Conservation (phyloP, 1,284 basidiomycete genomes). For the Singerocomus rubriflavus region DNA sequence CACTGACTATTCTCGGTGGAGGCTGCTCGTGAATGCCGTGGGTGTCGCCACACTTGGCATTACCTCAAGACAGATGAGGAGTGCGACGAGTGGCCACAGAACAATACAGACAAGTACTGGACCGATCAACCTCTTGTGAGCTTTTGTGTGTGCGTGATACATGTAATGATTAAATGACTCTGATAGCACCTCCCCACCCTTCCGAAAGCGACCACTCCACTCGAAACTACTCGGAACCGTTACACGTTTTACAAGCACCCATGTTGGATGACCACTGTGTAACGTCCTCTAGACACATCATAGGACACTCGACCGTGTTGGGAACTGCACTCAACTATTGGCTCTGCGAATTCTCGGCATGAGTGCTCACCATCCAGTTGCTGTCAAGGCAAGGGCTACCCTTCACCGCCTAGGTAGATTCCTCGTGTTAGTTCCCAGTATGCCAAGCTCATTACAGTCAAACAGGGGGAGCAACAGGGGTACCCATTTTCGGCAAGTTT, state of each 20-base stretch:
- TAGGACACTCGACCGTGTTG: too few species aligned
- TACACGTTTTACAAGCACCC: conserved; percentile 82
- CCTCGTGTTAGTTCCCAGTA: not conserved
- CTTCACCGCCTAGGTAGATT: conserved; percentile 73
- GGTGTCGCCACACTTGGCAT: too few species aligned
- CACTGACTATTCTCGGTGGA: conserved; percentile 86
- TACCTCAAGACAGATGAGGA: conserved; percentile 73
- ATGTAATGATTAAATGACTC: not conserved
- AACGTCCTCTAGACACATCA: conserved; percentile 68
- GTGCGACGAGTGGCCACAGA: conserved; percentile 68
- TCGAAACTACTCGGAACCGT: conserved; percentile 83
- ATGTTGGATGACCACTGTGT: not conserved
- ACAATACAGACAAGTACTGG: conserved; percentile 82
- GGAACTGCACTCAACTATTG: conserved; percentile 94
- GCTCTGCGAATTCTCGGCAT: conserved; percentile 86
- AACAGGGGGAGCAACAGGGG: conserved; percentile 74
- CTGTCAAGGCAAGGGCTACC: conserved; percentile 71
- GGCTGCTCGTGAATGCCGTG: too few species aligned
- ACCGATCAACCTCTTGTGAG: conserved; percentile 75
- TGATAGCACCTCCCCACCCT: conserved; percentile 61
- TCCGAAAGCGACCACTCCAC: conserved; percentile 57
- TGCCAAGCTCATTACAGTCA: conserved; percentile 3
- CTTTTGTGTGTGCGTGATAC: conserved; percentile 9
- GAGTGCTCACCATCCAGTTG: conserved; percentile 75
- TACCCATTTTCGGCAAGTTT: conserved; percentile 96